Conservation (phyloP, 495 filamentous ascomycete species). For the Hypoxylon subgilvum region DNA sequence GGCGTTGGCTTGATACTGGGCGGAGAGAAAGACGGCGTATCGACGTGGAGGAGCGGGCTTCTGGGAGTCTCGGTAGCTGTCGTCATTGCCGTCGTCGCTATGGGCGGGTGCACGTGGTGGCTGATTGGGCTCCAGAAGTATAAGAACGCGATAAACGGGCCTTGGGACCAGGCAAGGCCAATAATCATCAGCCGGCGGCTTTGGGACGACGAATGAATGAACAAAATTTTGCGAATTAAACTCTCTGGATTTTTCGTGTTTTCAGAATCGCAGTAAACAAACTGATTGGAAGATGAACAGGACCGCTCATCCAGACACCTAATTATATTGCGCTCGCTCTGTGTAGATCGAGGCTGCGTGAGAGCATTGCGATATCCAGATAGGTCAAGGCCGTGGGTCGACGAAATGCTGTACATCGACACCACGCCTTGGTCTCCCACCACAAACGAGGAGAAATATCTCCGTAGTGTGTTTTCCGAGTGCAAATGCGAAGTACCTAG, state of each 20-base stretch:
- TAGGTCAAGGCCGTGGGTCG: too few relatives aligned
- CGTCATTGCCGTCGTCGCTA: constrained; percentile 68
- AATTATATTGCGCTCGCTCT: too few relatives aligned
- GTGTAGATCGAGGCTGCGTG: too few relatives aligned
- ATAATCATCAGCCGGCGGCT: constrained; percentile 65
- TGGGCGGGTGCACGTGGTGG: constrained; percentile 98
- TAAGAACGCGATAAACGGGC: constrained; percentile 98
- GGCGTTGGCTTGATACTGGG: constrained; percentile 74
- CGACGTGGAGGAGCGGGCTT: constrained; percentile 75
- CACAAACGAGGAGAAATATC: too few relatives aligned
- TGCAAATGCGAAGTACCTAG: too few relatives aligned
- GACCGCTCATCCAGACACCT: background rate
- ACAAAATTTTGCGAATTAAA: background rate
- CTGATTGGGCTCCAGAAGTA: constrained; percentile 96
- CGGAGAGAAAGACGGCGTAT: constrained; percentile 44
- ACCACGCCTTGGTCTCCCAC: too few relatives aligned
- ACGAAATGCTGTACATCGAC: too few relatives aligned
- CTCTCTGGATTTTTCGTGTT: background rate
- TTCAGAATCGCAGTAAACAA: background rate
- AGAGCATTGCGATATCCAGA: too few relatives aligned
- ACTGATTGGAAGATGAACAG: background rate
- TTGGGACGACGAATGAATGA: constrained; percentile 53
- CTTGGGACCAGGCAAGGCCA: constrained; percentile 95
- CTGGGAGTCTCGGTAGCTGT: constrained; percentile 75
- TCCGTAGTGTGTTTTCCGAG: too few relatives aligned